Base-by-base conservation (phyloP, 129 eudicot species). In the Flaveria ramosissima region DNA sequence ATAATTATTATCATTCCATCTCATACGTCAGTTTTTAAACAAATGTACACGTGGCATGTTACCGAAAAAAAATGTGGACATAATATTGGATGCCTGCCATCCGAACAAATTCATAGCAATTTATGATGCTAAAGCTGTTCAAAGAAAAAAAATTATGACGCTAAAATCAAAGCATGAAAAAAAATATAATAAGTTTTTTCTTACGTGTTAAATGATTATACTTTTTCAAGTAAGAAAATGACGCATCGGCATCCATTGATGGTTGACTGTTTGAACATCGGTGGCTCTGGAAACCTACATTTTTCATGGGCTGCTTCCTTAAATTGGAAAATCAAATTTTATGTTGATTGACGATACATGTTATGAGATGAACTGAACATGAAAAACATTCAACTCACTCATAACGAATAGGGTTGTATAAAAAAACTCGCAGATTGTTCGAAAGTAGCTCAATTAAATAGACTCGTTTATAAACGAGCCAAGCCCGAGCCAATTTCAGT, bases 91-190 rank as follows among this genome's bases (percentile, higher is more conserved):
- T 73, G 69, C 43, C 42, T 8, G 78, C 21, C 78, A 57, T 59
- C 70, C 39, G 15, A 73, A 73, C 69, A 73, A 59, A 41, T 41
- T 41, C 43, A 42, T 43, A 21, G 4, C 16, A 39, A 45, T 42
- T 42, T 15, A 74, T 74, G 69, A 56, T 21, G 36, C 24, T 60
- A n/a, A n/a, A n/a, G n/a, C n/a, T n/a, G n/a, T n/a, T n/a, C n/a
- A n/a, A n/a, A n/a, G n/a, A n/a, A n/a, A n/a, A n/a, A n/a, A n/a
- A n/a, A n/a, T 42, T 15, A 74, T 74, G 69, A 56, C 15, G 36
- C 24, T 60, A 41, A 46, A 23, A 21, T 69, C 57, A 43, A 43
- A 74, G 45, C 78, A 74, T 74, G 78, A 19, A 74, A 59, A 73
- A 42, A 15, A 36, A n/a, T n/a, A n/a, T n/a, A n/a, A n/a, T n/a